These are phyloP conservation scores for Heritiera littoralis DNA, from an alignment of 345 rosid species.

Conservation along the genomic window DNA sequence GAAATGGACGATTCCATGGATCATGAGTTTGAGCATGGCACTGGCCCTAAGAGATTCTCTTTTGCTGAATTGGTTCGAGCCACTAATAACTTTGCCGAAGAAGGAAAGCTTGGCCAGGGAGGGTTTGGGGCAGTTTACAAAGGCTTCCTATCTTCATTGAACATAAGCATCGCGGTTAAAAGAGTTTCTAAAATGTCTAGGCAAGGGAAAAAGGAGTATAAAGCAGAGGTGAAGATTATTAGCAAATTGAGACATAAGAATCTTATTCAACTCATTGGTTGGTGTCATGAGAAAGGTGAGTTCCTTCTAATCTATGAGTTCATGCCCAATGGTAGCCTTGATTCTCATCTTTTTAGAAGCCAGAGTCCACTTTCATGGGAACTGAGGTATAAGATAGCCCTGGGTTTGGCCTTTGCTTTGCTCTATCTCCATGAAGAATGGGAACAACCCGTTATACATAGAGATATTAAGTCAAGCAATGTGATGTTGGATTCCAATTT, in stretches of 20 bases:
- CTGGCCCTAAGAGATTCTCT: background rate
- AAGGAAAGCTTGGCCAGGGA: background rate
- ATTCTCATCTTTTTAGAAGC: conserved; percentile 22
- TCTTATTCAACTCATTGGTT: conserved; percentile 43
- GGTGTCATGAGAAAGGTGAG: conserved; percentile 46
- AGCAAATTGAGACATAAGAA: conserved; percentile 47
- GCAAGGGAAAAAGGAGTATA: conserved; percentile 30
- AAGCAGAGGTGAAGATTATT: conserved; percentile 25
- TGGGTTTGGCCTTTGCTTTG: conserved; percentile 29
- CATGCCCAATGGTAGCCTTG: conserved; percentile 16
- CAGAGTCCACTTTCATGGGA: conserved; percentile 27
- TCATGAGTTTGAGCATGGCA: background rate
- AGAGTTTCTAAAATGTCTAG: conserved; percentile 18
- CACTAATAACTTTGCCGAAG: background rate
- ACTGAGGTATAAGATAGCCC: conserved; percentile 15
- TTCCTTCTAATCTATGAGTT: conserved; percentile 5
- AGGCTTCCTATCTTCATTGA: background rate
- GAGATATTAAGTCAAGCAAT: conserved; percentile 38
- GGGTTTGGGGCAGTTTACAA: background rate
- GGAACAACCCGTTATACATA: conserved; percentile 28
- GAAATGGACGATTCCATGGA: background rate
- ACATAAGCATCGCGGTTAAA: conserved; percentile 20
- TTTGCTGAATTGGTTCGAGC: background rate
- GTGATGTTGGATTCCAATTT: conserved; percentile 31
- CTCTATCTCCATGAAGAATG: conserved; percentile 31